Percentiles rank a stretch among this genome's conserved stretches.
These are phyloP conservation scores for Fusarium siculi DNA, from an alignment of 2,329 filamentous ascomycete genomes.

Conservation along the genomic window DNA sequence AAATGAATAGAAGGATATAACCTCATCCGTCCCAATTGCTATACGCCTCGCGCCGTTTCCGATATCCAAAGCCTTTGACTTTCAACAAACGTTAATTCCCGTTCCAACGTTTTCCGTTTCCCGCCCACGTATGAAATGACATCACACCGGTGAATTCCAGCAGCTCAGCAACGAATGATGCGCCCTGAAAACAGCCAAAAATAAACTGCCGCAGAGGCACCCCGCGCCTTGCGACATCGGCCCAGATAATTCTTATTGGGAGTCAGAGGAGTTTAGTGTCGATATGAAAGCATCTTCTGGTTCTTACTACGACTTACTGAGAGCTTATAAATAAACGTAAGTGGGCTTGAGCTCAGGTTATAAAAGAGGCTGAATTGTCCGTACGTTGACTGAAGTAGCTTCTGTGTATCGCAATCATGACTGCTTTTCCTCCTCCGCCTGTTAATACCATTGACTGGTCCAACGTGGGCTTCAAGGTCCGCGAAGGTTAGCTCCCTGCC, in stretches of 20 bases:
- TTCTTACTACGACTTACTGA: slow-evolving; percentile 1
- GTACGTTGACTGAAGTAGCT: slow-evolving; percentile 1
- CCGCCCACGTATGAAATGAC: slow-evolving; percentile 35
- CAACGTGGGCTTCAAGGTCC: slow-evolving; percentile 91
- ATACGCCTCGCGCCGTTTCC: not conserved
- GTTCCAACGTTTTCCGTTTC: not conserved
- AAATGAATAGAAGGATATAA: not conserved
- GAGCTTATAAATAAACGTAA: slow-evolving; percentile 20
- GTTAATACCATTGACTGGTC: slow-evolving; percentile 91
- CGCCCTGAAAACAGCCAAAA: slow-evolving; percentile 16
- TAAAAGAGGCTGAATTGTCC: not conserved
- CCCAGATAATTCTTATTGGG: slow-evolving; percentile 6
- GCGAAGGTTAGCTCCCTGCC: slow-evolving; percentile 71
- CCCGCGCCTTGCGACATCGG: slow-evolving; percentile 42
- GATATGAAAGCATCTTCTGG: slow-evolving; percentile 1
- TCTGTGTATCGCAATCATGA: slow-evolving; percentile 51
- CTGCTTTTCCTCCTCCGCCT: slow-evolving; percentile 78
- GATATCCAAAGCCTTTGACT: not conserved
- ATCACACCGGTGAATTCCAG: slow-evolving; percentile 16
- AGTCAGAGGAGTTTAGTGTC: slow-evolving; percentile 9
- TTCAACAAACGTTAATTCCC: not conserved
- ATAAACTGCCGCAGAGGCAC: slow-evolving; percentile 12
- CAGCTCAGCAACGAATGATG: slow-evolving; percentile 28
- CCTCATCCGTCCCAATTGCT: not conserved
- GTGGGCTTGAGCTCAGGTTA: not conserved